Evolutionary conservation across 768 basidiomycete species (phyloP), one percentile per base, ranked within the genome.

Genomic region (Hortiboletus flavorubellus): DNA sequence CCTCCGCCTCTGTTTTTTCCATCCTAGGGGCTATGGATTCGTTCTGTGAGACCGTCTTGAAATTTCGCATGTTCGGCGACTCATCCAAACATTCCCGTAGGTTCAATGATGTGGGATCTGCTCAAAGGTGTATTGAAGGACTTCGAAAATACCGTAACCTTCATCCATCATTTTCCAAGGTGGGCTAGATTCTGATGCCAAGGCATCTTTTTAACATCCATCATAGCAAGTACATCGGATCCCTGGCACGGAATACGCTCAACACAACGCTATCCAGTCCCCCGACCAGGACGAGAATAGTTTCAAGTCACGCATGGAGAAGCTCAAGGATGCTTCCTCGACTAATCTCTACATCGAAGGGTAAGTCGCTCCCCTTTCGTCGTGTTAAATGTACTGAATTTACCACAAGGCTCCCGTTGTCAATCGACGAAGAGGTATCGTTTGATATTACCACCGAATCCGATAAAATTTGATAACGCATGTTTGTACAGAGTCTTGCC

Each of bases 161-260:
- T 40, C 91, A 93, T 65, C 91, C 91, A 1, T 90, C 90, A 3
- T 91, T 91, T 65, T 91, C 91, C 51, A 92, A 93, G 80, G 91
- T 87, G 53, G 6, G 68, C 61, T 39, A 21, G 15, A 21, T 45
- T 46, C 56, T 23, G 12, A 59, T 35, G 15, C 11, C 21, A 26
- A 8, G 10, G 8, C 18, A 1, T 45, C 14, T n/a, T 23, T 54
- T 31, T 56, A 43, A 59, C 51, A 31, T 38, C 31, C 29, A 15
- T 46, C 31, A 35, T 56, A 82, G 81, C 81, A 78, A 73, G 77
- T 86, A n/a, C 89, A 92, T 72, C 89, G 90, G 66, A 91, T 92
- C 43, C 89, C 89, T 7, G 89, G 89, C 10, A 87, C 88, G 2
- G 68, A 76, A 42, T 88, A 87, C 61, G 78, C 84, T 8, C 76